Evolutionary conservation across 768 basidiomycete genomes (phyloP), one percentile per base, ranked within the genome.

Genomic region (Paxillus ammoniavirescens): DNA sequence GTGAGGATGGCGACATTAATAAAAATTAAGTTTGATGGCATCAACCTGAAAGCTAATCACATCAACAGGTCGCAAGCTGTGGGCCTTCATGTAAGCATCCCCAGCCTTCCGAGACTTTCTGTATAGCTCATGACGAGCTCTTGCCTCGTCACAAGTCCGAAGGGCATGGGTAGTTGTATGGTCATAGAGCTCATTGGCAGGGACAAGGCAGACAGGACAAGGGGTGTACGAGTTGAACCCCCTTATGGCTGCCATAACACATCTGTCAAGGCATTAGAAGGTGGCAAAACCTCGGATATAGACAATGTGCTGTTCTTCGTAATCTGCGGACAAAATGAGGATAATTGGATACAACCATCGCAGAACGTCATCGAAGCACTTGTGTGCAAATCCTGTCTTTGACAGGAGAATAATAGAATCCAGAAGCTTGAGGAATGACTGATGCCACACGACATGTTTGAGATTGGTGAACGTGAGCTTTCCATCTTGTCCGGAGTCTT

Each of bases 281-380:
- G 23, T 8, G 23, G 23, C 23, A 26, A 5, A 26, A 5, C 23
- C 23, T 26, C n/a, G 30, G n/a, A n/a, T n/a, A n/a, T n/a, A 47
- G 52, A 43, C 12, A 44, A 46, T 72, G 28, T 65, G 77, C 76
- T 72, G 70, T 64, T 79, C 76, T 54, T 77, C 72, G 50, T 75
- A 79, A 47, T 77, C 75, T 36, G 74, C 67, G 15, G 69, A 71
- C 4, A 75, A 49, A 6, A 75, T 72, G 0, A 73, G 38, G 30
- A 77, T 63, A 23, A 69, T 38, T 8, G 75, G 75, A 41, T 61
- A 77, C 1, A 77, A 49, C 15, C 37, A 55, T 1, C 66, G 65
- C 8, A 40, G 8, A 14, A 70, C 18, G 6, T n/a, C 55, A 2
- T 51, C 54, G 52, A 73, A 66, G 8, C 65, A 67, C 56, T 55